Evolutionary conservation across 495 filamentous ascomycete species (phyloP), one percentile per base, ranked within the genome.

Genomic region (Cryomyces minteri): DNA sequence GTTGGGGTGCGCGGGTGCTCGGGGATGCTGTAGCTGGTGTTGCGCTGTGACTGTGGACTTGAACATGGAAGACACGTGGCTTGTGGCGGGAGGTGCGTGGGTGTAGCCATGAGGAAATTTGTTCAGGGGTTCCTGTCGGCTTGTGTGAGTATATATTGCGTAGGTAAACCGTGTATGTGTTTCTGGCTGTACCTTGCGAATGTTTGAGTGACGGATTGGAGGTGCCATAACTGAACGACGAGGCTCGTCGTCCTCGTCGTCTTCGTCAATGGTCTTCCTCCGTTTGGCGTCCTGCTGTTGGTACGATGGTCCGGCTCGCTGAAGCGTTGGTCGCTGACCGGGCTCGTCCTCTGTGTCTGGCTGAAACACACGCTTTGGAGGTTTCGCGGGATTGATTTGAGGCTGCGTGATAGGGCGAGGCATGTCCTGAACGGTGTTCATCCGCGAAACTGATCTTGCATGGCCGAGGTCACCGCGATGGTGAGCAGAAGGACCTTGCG

Each of bases 181-280:
- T 12, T 6, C 11, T n/a, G 25, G 34, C 52, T 65, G 61, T 63
- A 83, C 81, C 72, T 84, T 87, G 50, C 80, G 76, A 45, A 82
- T 82, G 44, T 66, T 77, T 2, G 84, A 85, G 49, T 85, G 82
- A 45, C 87, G 75, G 45, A 90, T 83, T 9, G 87, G 85, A 40
- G 85, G 82, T 18, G 76, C 80, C 65, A 83, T 88, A 41, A 83
- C 73, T 29, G 55, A 57, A 38, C 51, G 42, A 38, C 65, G 58
- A 38, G 66, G 64, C 37, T 57, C 61, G 30, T 62, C 58, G 12
- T 53, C 59, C 34, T 67, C 62, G 45, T 71, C 60, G 43, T 71
- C 65, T 51, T 72, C 65, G 43, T 77, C 67, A 41, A 60, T 55
- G 25, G 74, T 77, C 58, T 67, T 69, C 7, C 76, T 67, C 46